Percentiles rank a stretch among this genome's conserved stretches.
Evolutionary conservation across 148 eudicot genomes (phyloP).

Genomic region (Polygonum maritimum): DNA sequence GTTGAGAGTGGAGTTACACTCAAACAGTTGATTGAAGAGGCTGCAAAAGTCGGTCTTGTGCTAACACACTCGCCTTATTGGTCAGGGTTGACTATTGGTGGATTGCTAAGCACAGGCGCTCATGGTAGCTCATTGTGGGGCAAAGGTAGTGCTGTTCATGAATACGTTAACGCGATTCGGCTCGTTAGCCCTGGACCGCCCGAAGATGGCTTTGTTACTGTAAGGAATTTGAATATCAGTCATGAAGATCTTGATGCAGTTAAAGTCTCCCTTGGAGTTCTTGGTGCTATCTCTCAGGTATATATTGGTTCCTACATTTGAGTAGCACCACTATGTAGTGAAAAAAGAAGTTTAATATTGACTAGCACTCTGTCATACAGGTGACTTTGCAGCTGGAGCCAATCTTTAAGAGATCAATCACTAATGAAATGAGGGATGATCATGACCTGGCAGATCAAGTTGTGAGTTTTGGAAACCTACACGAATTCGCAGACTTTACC

Average conservation of each 20-base stretch:
- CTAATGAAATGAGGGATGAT: constrained; percentile 8
- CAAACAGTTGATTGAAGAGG: constrained; percentile 19
- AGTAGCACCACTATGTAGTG: too few species aligned
- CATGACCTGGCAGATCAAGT: constrained; percentile 13
- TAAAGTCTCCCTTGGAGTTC: constrained; percentile 31
- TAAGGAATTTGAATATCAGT: neutral
- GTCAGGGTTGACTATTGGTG: constrained; percentile 21
- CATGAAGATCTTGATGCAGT: constrained; percentile 21
- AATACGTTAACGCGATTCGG: constrained; percentile 17
- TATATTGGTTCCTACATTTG: too few species aligned
- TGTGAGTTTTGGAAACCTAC: constrained; percentile 3
- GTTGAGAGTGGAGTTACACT: constrained; percentile 23
- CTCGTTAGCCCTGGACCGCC: constrained; percentile 18
- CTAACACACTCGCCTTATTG: constrained; percentile 20
- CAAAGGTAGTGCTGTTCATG: constrained; percentile 25
- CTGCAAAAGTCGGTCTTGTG: constrained; percentile 13
- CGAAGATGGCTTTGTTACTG: constrained; percentile 13
- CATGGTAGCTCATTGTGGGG: constrained; percentile 26
- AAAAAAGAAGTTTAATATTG: too few species aligned
- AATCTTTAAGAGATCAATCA: constrained; percentile 21
- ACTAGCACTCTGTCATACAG: constrained; percentile 5
- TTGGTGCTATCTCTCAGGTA: constrained; percentile 30
- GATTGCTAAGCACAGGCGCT: constrained; percentile 21
- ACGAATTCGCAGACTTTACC: constrained; percentile 20
- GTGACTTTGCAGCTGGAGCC: constrained; percentile 22